Evolutionary conservation across 208 protist species (phyloP).

Genomic region (Acanthamoeba healyi): DNA sequence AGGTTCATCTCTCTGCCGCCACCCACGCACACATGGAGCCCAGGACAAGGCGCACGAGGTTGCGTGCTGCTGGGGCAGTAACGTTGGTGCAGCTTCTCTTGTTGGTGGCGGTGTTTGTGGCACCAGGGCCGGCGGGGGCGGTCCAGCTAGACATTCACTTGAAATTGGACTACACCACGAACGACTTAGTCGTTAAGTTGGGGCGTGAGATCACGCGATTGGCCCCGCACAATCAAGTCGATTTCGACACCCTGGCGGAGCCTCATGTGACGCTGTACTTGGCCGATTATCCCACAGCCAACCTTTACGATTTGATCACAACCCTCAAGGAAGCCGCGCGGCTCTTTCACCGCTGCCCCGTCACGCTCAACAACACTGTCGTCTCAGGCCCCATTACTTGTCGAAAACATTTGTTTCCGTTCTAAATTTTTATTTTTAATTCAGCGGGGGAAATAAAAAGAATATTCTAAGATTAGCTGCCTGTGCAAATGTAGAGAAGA

Average conservation of each 20-base stretch:
- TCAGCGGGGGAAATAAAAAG: background rate
- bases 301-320: background rate
- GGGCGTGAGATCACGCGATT: conserved; percentile 6
- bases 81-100: background rate
- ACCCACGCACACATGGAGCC: too few species aligned
- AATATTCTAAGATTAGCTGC: background rate
- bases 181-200: conserved; percentile 16
- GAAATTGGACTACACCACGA: background rate
- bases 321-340: background rate
- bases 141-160: conserved; percentile 38
- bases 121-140: background rate
- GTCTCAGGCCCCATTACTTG: too few species aligned
- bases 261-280: conserved; percentile 18
- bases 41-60: background rate
- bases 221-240: conserved; percentile 18
- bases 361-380: conserved; percentile 28
- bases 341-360: conserved; percentile 26
- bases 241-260: conserved; percentile 6
- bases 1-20: too few species aligned
- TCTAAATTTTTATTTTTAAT: background rate
- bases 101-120: background rate
- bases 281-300: background rate
- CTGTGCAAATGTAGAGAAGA: too few species aligned
- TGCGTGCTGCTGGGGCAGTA: background rate
- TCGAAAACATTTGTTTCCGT: background rate